phyloP scores from a whole-genome alignment of 148 eudicot species.

The Limonium bicolor region DNA sequence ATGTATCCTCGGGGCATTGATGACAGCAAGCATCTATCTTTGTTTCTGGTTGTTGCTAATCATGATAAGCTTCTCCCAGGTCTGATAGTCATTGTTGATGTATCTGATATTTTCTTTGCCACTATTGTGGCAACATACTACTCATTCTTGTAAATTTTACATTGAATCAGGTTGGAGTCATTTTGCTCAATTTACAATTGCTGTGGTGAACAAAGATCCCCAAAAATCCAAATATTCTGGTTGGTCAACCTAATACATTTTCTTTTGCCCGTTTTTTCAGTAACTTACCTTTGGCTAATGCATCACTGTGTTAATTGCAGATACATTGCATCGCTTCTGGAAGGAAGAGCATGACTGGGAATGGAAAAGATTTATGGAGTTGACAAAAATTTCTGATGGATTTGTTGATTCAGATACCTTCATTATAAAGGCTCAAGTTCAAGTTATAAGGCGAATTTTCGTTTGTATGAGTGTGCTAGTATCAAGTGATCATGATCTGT shows the following conservation, averaged over 20 bases:
- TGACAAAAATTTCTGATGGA: constrained; percentile 76
- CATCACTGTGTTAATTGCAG: constrained; percentile 17
- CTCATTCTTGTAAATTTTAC: background rate
- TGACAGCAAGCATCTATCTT: constrained; percentile 81
- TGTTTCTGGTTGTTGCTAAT: constrained; percentile 75
- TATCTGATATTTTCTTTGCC: background rate
- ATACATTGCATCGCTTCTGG: constrained; percentile 87
- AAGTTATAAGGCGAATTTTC: constrained; percentile 58
- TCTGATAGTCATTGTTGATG: constrained; percentile 21
- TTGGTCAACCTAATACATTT: constrained; percentile 9
- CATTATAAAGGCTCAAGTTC: constrained; percentile 85
- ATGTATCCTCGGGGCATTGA: constrained; percentile 91
- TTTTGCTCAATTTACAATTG: constrained; percentile 91
- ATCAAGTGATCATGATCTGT: background rate
- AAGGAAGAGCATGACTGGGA: constrained; percentile 99
- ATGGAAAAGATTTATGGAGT: constrained; percentile 93
- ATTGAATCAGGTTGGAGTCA: constrained; percentile 43
- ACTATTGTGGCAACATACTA: background rate
- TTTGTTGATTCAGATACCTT: constrained; percentile 68
- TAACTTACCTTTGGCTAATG: constrained; percentile 4
- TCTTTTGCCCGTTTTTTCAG: background rate
- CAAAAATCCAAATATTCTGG: constrained; percentile 89
- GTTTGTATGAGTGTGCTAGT: background rate
- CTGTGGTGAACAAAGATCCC: constrained; percentile 83
- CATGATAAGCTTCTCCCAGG: constrained; percentile 86